These are phyloP conservation scores for Fistulinella prunicolor DNA, from an alignment of 768 basidiomycete genomes.

Conservation along the genomic window DNA sequence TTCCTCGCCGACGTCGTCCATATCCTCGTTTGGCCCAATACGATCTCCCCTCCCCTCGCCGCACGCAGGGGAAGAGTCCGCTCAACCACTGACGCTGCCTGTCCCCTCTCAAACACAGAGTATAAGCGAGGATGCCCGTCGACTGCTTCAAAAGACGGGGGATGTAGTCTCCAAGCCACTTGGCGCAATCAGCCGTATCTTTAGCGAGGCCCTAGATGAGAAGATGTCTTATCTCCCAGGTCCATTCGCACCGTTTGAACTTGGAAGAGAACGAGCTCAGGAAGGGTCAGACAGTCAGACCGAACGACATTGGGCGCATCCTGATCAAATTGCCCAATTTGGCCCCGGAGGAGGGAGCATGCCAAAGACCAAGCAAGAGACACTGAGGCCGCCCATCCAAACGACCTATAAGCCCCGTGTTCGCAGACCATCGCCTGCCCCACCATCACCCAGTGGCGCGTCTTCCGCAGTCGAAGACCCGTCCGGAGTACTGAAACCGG, in stretches of 20 bases:
- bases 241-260: conserved; percentile 66
- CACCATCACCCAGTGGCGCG: conserved; percentile 18
- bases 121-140: conserved; percentile 66
- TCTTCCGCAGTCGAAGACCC: conserved; percentile 44
- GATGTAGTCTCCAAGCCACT: conserved; percentile 89
- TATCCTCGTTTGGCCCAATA: conserved; percentile 39
- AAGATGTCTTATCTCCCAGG: conserved; percentile 64
- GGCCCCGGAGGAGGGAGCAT: conserved; percentile 38
- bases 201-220: conserved; percentile 79
- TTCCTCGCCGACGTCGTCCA: conserved; percentile 31
- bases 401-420: conserved; percentile 78
- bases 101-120: conserved; percentile 34
- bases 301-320: conserved; percentile 39
- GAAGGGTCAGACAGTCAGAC: conserved; percentile 36
- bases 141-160: conserved; percentile 85
- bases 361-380: conserved; percentile 34
- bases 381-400: conserved; percentile 35
- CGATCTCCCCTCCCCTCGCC: conserved; percentile 38
- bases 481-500: conserved; percentile 25
- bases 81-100: conserved; percentile 69
- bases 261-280: conserved; percentile 49
- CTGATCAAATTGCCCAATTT: conserved; percentile 34
- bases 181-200: conserved; percentile 84
- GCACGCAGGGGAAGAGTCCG: conserved; percentile 86
- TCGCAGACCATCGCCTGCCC: conserved; percentile 49